Conservation (phyloP, 495 filamentous ascomycete species). For the Hyphodiscus hymeniophilus region DNA sequence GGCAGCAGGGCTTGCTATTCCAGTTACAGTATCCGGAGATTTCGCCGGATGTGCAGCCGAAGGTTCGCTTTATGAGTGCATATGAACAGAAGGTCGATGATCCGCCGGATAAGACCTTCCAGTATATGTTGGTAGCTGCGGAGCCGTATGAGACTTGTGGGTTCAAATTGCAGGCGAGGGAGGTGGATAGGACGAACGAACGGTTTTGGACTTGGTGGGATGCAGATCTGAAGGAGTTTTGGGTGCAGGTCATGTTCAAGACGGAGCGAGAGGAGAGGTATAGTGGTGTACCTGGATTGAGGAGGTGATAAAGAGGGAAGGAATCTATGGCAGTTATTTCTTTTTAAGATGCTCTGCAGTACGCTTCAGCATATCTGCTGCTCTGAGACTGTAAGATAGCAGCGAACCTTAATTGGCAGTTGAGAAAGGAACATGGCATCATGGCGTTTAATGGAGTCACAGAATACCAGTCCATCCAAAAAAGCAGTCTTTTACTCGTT, state of each 20-base stretch:
- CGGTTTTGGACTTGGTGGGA: conserved; percentile 94
- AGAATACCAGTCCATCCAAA: too few species aligned
- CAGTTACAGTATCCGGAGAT: conserved; percentile 96
- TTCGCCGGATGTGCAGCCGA: conserved; percentile 60
- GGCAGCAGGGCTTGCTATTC: conserved; percentile 85
- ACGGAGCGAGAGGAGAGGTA: conserved; percentile 97
- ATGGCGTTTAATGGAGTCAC: too few species aligned
- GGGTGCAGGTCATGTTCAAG: conserved; percentile 98
- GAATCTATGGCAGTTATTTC: not conserved
- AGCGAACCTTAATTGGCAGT: too few species aligned
- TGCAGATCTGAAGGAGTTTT: conserved; percentile 93
- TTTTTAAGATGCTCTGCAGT: too few species aligned
- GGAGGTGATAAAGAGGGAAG: conserved; percentile 22
- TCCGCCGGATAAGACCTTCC: conserved; percentile 84
- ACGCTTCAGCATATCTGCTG: too few species aligned
- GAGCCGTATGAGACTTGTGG: conserved; percentile 97
- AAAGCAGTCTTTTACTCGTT: not conserved
- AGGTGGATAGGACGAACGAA: conserved; percentile 83
- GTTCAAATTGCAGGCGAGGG: conserved; percentile 92
- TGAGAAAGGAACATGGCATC: too few species aligned
- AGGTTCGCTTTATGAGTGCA: conserved; percentile 94
- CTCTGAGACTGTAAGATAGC: too few species aligned
- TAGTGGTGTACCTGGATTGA: conserved; percentile 85
- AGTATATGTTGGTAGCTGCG: conserved; percentile 91
- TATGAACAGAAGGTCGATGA: conserved; percentile 95